Evolutionary conservation across 2,329 filamentous ascomycete species (phyloP), one percentile per base, ranked within the genome.

Genomic region (Talaromyces sp.): DNA sequence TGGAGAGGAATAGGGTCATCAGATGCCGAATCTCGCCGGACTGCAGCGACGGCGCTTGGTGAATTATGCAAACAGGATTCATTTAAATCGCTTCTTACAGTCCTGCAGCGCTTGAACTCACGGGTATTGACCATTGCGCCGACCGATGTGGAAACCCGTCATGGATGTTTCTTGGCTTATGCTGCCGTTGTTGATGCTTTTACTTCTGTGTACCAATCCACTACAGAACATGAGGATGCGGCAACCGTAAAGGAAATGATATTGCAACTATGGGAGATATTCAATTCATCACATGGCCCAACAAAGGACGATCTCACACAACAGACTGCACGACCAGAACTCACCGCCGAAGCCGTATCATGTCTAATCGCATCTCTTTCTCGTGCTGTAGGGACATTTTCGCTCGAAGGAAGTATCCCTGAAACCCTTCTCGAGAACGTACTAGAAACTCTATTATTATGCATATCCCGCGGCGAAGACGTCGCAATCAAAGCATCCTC

Each of bases 1-100:
- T 99, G 95, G 95, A 86, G 94, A 75, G 95, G 95, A 0, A 85
- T 96, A n/a, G 88, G 89, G 0, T 92, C 96, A 68, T 82, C 87
- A 9, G 93, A 97, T 75, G 84, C 88, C 0, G 80, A 84, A 6
- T 92, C 92, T 1, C 86, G 95, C 67, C 84, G 91, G 70, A 84
- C 86, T 59, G 89, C 92, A 14, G 92, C 90, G 1, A 78, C 77
- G 1, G 88, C 91, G 0, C 88, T 94, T 70, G 91, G 91, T 13
- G 68, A 65, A 14, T 65, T 82, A 37, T 78, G 77, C 48, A 68
- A 68, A 6, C 75, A 78, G 45, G 65, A 71, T 50, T 71, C 70
- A 1, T 76, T 72, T 68, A 72, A 71, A 45, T 73, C 72, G 0
- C 66, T 79, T 50, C 62, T 63, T 1, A 65, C 72, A 5, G 75